These are phyloP conservation scores for Kluyveromyces dobzhanskii DNA, from an alignment of 805 yeast species.

Conservation along the genomic window DNA sequence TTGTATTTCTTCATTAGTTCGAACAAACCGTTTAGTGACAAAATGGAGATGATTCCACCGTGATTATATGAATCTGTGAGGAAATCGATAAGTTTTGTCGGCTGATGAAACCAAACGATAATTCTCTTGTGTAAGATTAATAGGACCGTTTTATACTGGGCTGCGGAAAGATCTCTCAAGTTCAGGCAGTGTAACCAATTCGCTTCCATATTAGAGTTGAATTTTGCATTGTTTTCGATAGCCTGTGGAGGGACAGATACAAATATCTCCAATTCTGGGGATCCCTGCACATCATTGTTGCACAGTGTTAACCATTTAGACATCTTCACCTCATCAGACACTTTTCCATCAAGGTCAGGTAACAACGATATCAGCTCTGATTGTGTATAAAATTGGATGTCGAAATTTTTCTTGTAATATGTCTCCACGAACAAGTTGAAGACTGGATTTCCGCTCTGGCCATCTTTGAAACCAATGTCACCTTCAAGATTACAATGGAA, in stretches of 20 bases:
- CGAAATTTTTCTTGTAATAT: conserved; percentile 56
- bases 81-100: conserved; percentile 86
- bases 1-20: conserved; percentile 74
- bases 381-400: conserved; percentile 69
- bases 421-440: conserved; percentile 48
- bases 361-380: conserved; percentile 33
- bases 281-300: conserved; percentile 24
- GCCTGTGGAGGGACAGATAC: conserved; percentile 41
- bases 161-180: conserved; percentile 35
- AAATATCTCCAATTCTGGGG: conserved; percentile 31
- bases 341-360: conserved; percentile 16
- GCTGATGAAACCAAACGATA: conserved; percentile 71
- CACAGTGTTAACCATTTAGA: conserved; percentile 34
- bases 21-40: conserved; percentile 82
- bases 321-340: conserved; percentile 14
- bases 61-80: conserved; percentile 74
- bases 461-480: conserved; percentile 39
- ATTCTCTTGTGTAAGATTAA: conserved; percentile 73
- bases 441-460: conserved; percentile 35
- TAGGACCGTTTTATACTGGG: conserved; percentile 63
- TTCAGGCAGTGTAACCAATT: conserved; percentile 54
- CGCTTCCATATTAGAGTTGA: conserved; percentile 60
- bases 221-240: conserved; percentile 35
- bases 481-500: conserved; percentile 30
- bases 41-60: conserved; percentile 55